phyloP scores from a whole-genome alignment of 768 basidiomycete species.

The Pisolithus marmoratus region DNA sequence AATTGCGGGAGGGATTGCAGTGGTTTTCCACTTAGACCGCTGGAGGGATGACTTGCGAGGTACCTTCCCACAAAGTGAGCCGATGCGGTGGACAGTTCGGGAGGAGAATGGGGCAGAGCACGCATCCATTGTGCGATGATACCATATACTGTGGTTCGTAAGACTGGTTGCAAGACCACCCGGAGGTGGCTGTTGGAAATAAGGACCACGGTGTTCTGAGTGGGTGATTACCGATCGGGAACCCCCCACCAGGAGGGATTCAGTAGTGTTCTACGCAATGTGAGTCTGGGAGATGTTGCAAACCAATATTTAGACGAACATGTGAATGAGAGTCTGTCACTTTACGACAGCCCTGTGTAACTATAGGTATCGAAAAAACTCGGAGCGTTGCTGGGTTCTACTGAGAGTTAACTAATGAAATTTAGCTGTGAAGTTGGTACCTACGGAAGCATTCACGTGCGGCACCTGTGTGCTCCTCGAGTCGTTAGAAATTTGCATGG shows the following conservation, averaged over 20 bases:
- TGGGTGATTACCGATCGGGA: conserved; percentile 27
- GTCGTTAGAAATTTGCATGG: too few relatives aligned
- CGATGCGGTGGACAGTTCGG: conserved; percentile 7
- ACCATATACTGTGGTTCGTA: conserved; percentile 6
- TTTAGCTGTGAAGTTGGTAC: too few relatives aligned
- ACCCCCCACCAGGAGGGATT: conserved; percentile 28
- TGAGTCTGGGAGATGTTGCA: background rate
- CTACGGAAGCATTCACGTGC: too few relatives aligned
- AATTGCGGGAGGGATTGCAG: conserved; percentile 9
- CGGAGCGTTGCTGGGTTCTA: too few relatives aligned
- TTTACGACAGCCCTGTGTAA: too few relatives aligned
- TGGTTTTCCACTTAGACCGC: conserved; percentile 23
- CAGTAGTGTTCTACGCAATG: conserved; percentile 19
- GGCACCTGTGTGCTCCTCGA: too few relatives aligned
- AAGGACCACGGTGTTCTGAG: conserved; percentile 22
- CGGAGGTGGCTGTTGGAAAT: conserved; percentile 3
- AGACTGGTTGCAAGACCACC: background rate
- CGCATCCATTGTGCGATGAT: conserved; percentile 7
- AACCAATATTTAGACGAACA: conserved; percentile 5
- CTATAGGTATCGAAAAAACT: too few relatives aligned
- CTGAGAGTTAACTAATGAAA: too few relatives aligned
- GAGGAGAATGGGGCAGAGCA: conserved; percentile 16
- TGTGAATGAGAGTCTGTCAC: conserved; percentile 18
- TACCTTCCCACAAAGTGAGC: conserved; percentile 12
- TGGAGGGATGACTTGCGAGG: conserved; percentile 23